Evolutionary conservation across 2,329 filamentous ascomycete genomes (phyloP).

Genomic region (Venturiaceae sp.): DNA sequence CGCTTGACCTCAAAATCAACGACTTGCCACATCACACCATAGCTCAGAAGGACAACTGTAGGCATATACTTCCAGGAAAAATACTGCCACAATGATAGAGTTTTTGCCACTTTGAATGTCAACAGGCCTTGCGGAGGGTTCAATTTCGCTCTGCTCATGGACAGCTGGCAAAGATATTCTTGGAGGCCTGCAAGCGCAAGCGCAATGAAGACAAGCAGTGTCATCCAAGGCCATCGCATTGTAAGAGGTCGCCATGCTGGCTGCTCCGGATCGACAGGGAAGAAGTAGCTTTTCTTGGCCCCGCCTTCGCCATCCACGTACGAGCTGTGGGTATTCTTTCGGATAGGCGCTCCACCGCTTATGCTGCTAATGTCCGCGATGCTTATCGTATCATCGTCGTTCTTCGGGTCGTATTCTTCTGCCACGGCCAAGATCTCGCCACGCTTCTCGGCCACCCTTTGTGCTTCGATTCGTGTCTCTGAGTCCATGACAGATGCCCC

Average conservation of each 20-base stretch:
- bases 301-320: constrained; percentile 11
- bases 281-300: constrained; percentile 26
- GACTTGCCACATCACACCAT: constrained; percentile 40
- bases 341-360: constrained; percentile 9
- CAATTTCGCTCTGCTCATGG: constrained; percentile 15
- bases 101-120: constrained; percentile 19
- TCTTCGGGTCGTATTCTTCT: constrained; percentile 16
- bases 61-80: constrained; percentile 31
- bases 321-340: constrained; percentile 15
- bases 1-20: constrained; percentile 41
- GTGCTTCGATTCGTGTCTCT: not conserved
- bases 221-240: constrained; percentile 27
- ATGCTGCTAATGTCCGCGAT: constrained; percentile 33
- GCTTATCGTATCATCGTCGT: constrained; percentile 9
- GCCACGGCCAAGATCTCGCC: constrained; percentile 32
- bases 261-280: constrained; percentile 28
- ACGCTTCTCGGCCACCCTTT: constrained; percentile 26
- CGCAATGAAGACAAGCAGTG: constrained; percentile 22
- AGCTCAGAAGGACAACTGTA: constrained; percentile 36
- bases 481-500: not conserved
- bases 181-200: constrained; percentile 23
- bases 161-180: constrained; percentile 26
- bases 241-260: constrained; percentile 28
- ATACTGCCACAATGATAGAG: constrained; percentile 19
- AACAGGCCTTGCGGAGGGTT: constrained; percentile 17